Base-by-base conservation (phyloP, 768 basidiomycete genomes). In the Gloeophyllum trabeum region DNA sequence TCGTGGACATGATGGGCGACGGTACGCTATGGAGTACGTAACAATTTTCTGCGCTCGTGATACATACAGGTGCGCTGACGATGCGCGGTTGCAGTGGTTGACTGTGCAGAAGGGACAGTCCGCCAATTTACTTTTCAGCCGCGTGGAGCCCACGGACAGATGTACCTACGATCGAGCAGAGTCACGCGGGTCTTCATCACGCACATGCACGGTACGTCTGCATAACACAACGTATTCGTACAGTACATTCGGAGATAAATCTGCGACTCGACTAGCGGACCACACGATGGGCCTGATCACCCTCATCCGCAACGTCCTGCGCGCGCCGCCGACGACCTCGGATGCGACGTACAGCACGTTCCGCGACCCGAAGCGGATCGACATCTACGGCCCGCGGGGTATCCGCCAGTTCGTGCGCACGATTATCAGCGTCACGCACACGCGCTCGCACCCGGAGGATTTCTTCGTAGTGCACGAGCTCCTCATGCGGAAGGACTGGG, bases 51-150 rank as follows among this genome's bases (percentile, higher is more conserved):
- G 24, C 26, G 38, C 38, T 21, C 6, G 4, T 14, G 28, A 32
- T 10, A 32, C 10, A 32, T 32, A 32, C 28, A 10, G 28, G 10
- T 45, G 39, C 23, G 5, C 14, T 42, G n/a, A n/a, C 19, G 40
- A n/a, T n/a, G n/a, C n/a, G n/a, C n/a, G n/a, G n/a, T n/a, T n/a
- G 6, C 18, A 85, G 84, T 89, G 80, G 70, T 89, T 18, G 85
- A 89, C 56, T 86, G 85, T 59, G 86, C 82, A 12, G 84, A 88
- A 59, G 87, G 87, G 25, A 87, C 85, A 10, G 61, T 73, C 12
- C 67, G 81, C 21, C 85, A 89, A 54, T 79, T 88, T 48, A 59
- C 64, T 14, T 58, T 62, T 4, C 78, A 82, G 44, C 75, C 77
- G n/a, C 37, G 47, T 32, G 42, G 57, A 47, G 38, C 50, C 52